Percentiles rank a stretch among this genome's conserved stretches.
Conservation (phyloP, 2,329 filamentous ascomycete species). For the Venturia carpophila region DNA sequence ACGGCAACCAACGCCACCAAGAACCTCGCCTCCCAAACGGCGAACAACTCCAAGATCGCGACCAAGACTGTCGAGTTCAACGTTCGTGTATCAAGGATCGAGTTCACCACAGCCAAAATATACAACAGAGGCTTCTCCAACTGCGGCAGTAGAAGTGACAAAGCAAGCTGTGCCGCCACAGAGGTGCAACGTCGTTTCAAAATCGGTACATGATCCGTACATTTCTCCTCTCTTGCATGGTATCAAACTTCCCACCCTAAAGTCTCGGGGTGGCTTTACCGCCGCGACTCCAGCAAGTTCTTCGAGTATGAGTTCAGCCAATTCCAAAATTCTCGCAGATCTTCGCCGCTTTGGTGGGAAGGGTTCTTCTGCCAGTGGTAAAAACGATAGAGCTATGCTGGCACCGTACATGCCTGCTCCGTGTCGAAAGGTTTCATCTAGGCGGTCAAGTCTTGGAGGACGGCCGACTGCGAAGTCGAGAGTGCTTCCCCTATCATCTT, state of each 20-base stretch:
- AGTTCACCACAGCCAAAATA: conserved; percentile 7
- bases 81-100: conserved; percentile 24
- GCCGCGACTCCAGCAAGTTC: background rate
- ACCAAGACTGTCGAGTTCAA: conserved; percentile 30
- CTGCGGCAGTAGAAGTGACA: background rate
- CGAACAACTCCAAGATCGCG: conserved; percentile 23
- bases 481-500: background rate
- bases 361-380: background rate
- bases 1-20: conserved; percentile 14
- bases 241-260: conserved; percentile 7
- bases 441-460: background rate
- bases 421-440: background rate
- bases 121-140: background rate
- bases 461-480: background rate
- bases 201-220: background rate
- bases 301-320: conserved; percentile 12
- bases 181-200: background rate
- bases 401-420: conserved; percentile 19
- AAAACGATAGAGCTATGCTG: conserved; percentile 9
- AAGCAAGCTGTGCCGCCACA: background rate
- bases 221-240: conserved; percentile 14
- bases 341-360: conserved; percentile 20
- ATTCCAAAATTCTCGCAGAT: conserved; percentile 24
- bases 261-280: background rate
- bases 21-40: conserved; percentile 17